Percentiles rank a stretch among this genome's conserved stretches.
Evolutionary conservation across 23 red algal species (phyloP).

Genomic region (Pyropia yezoensis): DNA sequence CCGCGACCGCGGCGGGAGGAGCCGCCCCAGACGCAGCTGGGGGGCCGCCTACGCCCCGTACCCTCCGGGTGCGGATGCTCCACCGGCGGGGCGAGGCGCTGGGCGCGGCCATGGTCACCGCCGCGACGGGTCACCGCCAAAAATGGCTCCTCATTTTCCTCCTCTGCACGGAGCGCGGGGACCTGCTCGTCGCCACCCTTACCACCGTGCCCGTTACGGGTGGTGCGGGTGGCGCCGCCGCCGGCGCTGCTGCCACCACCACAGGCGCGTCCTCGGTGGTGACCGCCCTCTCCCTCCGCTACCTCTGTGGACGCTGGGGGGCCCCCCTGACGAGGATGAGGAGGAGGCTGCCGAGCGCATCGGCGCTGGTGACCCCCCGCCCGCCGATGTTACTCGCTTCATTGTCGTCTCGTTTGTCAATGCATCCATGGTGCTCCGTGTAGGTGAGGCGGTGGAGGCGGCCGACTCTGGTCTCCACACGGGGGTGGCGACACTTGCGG

Average conservation of each 20-base stretch:
- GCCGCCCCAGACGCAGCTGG: too few species aligned
- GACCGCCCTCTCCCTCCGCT: slow-evolving; percentile 32
- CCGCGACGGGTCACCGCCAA: slow-evolving; percentile 48
- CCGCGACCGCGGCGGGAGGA: too few species aligned
- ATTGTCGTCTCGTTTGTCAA: slow-evolving; percentile 71
- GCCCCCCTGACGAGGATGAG: slow-evolving; percentile 12
- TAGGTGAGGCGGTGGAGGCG: slow-evolving; percentile 61
- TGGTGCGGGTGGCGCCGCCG: neutral
- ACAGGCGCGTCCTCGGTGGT: slow-evolving; percentile 1
- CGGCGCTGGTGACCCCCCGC: too few species aligned
- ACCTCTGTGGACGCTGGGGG: slow-evolving; percentile 57
- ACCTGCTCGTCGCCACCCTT: slow-evolving; percentile 66
- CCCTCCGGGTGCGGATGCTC: too few species aligned
- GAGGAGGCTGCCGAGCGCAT: slow-evolving; percentile 6
- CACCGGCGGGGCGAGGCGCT: slow-evolving; percentile 7
- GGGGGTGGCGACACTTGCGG: slow-evolving; percentile 33
- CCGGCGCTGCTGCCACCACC: neutral
- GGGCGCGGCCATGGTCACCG: slow-evolving; percentile 28
- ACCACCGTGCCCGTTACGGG: slow-evolving; percentile 3
- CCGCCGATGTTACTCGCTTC: slow-evolving; percentile 5
- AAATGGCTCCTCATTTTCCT: slow-evolving; percentile 71
- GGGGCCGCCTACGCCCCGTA: too few species aligned
- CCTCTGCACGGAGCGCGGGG: slow-evolving; percentile 65
- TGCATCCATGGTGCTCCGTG: slow-evolving; percentile 57
- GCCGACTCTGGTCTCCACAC: slow-evolving; percentile 41